Base-by-base conservation (phyloP, 768 basidiomycete genomes). In the Coprinopsis marcescibilis region DNA sequence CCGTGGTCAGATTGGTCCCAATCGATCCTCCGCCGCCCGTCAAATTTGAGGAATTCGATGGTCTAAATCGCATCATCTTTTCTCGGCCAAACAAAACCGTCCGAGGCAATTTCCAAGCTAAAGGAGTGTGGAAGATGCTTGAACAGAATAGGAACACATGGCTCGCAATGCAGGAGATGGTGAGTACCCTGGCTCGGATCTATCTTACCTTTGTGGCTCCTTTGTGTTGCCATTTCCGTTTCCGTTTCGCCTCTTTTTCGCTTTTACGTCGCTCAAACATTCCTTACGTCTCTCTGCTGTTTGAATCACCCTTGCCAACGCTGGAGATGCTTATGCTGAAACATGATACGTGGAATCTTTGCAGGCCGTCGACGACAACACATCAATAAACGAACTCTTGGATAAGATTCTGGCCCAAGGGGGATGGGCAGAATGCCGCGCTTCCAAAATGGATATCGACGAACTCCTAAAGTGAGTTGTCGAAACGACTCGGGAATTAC, bases 41-140 rank as follows among this genome's bases (percentile, higher is more conserved):
- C 51, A 82, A 83, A 60, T 99, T 98, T 54, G 94, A 94, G 58
- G 96, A 99, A 65, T 98, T 97, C 60, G 96, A 99, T 61, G 96
- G 96, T 1, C 72, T 99, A 52, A 89, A 81, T 38, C 76, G 96
- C 35, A 92, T 98, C 46, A 67, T 96, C 30, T 98, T 98, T 61
- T 82, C 81, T 24, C 70, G 95, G 50, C 77, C 86, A 55, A 97
- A 98, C 62, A 97, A 96, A 68, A 90, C 81, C 5, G 70, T 91
- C 0, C 80, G 92, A 57, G 92, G 85, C 8, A 89, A 83, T 55
- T 97, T 99, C 61, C 79, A 80, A 72, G 93, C 93, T 14, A 95
- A 91, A 61, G 96, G 95, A 4, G 92, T 99, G 25, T 76, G 88
- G 61, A 87, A 92, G 56, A 89, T 98, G 88, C 65, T 98, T 52